Evolutionary conservation across 2,329 filamentous ascomycete species (phyloP).

Genomic region (Curvularia sp.): DNA sequence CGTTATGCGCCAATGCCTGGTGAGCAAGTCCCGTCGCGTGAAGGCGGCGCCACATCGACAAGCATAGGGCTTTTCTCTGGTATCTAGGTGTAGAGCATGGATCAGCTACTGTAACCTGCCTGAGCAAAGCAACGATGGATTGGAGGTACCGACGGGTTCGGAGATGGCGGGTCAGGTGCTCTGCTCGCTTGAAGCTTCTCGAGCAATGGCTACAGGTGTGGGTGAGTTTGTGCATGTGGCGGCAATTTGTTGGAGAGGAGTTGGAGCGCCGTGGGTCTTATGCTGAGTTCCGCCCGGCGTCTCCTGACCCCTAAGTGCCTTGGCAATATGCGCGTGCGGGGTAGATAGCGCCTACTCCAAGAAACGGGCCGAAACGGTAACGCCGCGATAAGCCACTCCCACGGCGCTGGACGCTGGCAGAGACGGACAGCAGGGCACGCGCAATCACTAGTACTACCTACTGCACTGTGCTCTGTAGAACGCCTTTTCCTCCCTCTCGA

Average conservation of each 20-base stretch:
- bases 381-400: constrained; percentile 1
- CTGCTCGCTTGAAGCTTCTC: constrained; percentile 40
- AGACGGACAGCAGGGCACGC: too few relatives aligned
- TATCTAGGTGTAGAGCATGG: constrained; percentile 26
- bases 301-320: constrained; percentile 8
- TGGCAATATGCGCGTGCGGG: constrained; percentile 9
- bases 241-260: constrained; percentile 26
- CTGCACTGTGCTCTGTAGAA: too few relatives aligned
- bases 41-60: constrained; percentile 40
- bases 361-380: background rate
- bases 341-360: constrained; percentile 9
- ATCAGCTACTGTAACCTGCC: constrained; percentile 18
- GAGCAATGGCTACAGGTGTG: constrained; percentile 40
- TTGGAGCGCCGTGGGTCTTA: constrained; percentile 18
- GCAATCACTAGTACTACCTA: too few relatives aligned
- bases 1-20: constrained; percentile 41
- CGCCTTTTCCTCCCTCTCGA: background rate
- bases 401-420: too few relatives aligned
- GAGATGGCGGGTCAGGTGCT: constrained; percentile 41
- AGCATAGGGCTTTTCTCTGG: constrained; percentile 40
- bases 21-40: constrained; percentile 41
- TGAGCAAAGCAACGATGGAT: constrained; percentile 3
- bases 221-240: constrained; percentile 34
- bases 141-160: constrained; percentile 38
- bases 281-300: constrained; percentile 3